These are phyloP conservation scores for Zostera marina DNA, from an alignment of 116 monocot genomes.

Conservation along the genomic window DNA sequence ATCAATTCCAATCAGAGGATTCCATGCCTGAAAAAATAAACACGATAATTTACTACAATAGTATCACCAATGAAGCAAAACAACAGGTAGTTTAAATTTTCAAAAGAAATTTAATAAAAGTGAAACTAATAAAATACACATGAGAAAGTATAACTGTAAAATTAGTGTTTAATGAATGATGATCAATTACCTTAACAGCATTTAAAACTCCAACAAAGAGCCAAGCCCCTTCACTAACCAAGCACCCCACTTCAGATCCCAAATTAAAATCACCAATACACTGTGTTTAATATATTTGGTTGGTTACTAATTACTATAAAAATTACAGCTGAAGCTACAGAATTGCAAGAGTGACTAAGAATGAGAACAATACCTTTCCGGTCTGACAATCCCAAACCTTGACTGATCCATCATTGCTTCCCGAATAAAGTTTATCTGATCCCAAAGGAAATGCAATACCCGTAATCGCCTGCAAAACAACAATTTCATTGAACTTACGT, in stretches of 20 bases:
- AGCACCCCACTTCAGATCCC: conserved; percentile 71
- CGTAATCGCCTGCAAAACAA: conserved; percentile 39
- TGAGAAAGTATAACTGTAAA: not conserved
- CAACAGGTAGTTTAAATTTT: too few relatives aligned
- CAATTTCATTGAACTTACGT: not conserved
- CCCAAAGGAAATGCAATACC: conserved; percentile 73
- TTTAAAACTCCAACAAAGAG: conserved; percentile 60
- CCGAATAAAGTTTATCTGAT: conserved; percentile 69
- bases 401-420: conserved; percentile 66
- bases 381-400: conserved; percentile 81
- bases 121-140: not conserved
- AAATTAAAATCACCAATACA: conserved; percentile 32
- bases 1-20: conserved; percentile 39
- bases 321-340: not conserved
- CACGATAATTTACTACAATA: too few relatives aligned
- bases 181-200: conserved; percentile 58
- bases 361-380: conserved; percentile 37
- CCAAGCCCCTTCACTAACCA: conserved; percentile 80
- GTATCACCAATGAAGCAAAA: too few relatives aligned
- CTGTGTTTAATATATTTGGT: conserved; percentile 11
- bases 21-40: conserved; percentile 34
- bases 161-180: not conserved
- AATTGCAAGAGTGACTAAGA: not conserved
- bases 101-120: too few relatives aligned
- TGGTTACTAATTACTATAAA: not conserved